A percentile compares a stretch with the other conserved stretches of the same genome.
phyloP scores from a whole-genome alignment of 129 eudicot genomes.

The Helianthus annuus region HanXRQr2.0-SUNRISE NC_035440.2:13504267-13504766 shows the following conservation, averaged over 20 bases:
- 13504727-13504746: constrained; percentile 25
- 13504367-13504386: background rate
- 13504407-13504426: constrained; percentile 29
- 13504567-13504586: constrained; percentile 29
- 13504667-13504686: constrained; percentile 1
- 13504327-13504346: background rate
- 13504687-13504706: constrained; percentile 21
- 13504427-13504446: constrained; percentile 33
- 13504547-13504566: constrained; percentile 39
- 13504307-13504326: background rate
- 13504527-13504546: constrained; percentile 16
- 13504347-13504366: constrained; percentile 17
- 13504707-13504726: constrained; percentile 2
- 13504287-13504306: background rate
- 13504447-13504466: constrained; percentile 38
- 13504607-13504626: background rate
- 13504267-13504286: constrained; percentile 15
- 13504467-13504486: constrained; percentile 33
- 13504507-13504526: constrained; percentile 32
- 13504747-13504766: background rate
- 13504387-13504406: constrained; percentile 12
- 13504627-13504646: background rate
- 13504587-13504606: constrained; percentile 14
- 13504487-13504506: constrained; percentile 32
- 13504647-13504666: background rate